Evolutionary conservation across 805 yeast species (phyloP), one percentile per base, ranked within the genome.

Genomic region (Wickerhamiella parazyma): DNA sequence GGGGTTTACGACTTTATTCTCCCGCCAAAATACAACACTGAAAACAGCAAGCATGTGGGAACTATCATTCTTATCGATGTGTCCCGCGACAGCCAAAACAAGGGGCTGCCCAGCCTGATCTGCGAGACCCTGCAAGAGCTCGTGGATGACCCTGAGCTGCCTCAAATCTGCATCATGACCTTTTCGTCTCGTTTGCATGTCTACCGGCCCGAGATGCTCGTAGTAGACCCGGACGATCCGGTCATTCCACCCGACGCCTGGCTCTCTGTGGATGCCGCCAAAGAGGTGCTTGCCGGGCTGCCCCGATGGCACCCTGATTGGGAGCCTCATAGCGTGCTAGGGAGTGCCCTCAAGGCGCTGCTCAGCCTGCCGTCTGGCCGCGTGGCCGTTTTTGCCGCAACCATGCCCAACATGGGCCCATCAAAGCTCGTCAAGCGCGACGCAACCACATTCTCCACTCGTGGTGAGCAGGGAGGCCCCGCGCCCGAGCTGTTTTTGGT

Each of bases 1-100:
- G 96, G 97, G 12, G 82, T 86, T 10, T 86, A 84, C 49, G 99
- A 91, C 53, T 73, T 83, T 48, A 58, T 76, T 5, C 95, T 84
- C 39, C 40, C 45, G 28, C 25, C 21, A n/a, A 14, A 21, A 3
- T 20, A 28, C n/a, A 7, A 31, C 17, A 28, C 12, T 5, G 20
- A 20, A 3, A 11, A 6, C 7, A n/a, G n/a, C n/a, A n/a, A n/a
- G n/a, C 16, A 6, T 6, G 20, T 11, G 6, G 21, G 17, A 7
- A 62, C 83, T 46, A 71, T 85, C 19, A 84, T 83, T 53, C 67
- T 80, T 52, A 67, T 86, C 43, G 96, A 84, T 59, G 75, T 78
- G 28, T 67, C 74, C 41, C 71, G 68, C 35, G 76, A 73, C 33
- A 70, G 85, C 2, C 63, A 73, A 26, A 72, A 73, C 40, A 72